Base-by-base conservation (phyloP, 148 eudicot genomes). In the Rhododendron mucronatum region DNA sequence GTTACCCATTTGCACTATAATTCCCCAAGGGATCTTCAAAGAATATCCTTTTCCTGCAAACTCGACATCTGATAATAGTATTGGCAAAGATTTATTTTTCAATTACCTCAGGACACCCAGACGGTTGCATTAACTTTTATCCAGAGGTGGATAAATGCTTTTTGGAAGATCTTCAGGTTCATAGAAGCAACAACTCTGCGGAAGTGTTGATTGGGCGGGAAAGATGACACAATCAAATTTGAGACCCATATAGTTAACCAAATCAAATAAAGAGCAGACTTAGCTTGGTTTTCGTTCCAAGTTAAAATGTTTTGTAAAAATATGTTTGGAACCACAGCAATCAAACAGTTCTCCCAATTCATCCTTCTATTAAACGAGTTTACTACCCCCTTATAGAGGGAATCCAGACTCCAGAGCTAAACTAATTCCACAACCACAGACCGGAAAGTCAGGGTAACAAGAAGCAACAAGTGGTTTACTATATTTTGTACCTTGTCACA, bases 21-120 rank as follows among this genome's bases (percentile, higher is more conserved):
- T 37, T 21, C 77, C 55, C 9, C 10, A 23, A 30, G 39, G 78
- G 78, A 44, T 83, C 61, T 81, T 55, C 69, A 33, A 55, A 61
- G 37, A 61, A 81, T 30, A 14, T 14, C 79, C 30, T 13, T 23
- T 41, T 26, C 85, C 85, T 83, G 85, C 85, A 69, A 26, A 47
- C 78, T 83, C 0, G 15, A 47, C 78, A 83, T 16, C 18, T 39
- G 28, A 81, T 47, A 11, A 69, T 69, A n/a, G 61, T 48, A 83
- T 83, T 55, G 33, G 77, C 61, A 69, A 83, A 47, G 15, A 28
- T 83, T 28, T 18, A 69, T 5, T 69, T 45, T 47, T 45, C 82
- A 48, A 50, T 78, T 78, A 78, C 59, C 85, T 83, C 78, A 10
- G 1, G 26, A 15, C 48, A 67, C 85, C 78, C n/a, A 83, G 33